Evolutionary conservation across 148 eudicot species (phyloP).

Genomic region (Euryodendron excelsum): DNA sequence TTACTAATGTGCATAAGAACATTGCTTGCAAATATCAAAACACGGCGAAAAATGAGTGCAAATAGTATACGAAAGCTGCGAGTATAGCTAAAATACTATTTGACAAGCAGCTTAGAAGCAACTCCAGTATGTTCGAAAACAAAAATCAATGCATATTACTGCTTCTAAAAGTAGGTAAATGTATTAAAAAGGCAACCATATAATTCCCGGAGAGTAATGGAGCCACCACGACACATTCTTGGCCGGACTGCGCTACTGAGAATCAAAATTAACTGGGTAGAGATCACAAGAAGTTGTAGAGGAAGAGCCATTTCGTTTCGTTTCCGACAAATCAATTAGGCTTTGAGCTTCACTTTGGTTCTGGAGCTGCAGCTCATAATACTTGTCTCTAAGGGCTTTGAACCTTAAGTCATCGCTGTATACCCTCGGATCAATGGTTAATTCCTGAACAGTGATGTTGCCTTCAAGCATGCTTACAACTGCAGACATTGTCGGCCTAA

Average conservation of each 20-base stretch:
- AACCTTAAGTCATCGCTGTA: conserved; percentile 13
- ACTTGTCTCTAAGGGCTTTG: conserved; percentile 21
- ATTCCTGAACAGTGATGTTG: neutral
- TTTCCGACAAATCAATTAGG: neutral
- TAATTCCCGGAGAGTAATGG: no score
- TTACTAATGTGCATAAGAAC: no score
- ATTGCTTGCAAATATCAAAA: no score
- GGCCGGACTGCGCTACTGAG: neutral
- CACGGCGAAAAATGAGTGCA: no score
- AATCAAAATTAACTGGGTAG: neutral
- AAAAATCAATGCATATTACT: no score
- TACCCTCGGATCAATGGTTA: conserved; percentile 6
- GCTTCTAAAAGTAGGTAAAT: no score
- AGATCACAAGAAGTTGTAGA: neutral
- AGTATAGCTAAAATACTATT: no score
- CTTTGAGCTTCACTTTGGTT: neutral
- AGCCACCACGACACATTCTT: no score
- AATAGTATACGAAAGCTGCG: no score
- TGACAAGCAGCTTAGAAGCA: no score
- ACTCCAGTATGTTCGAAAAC: no score
- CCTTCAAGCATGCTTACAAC: conserved; percentile 31
- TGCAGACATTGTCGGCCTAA: conserved; percentile 38
- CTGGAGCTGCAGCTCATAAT: neutral
- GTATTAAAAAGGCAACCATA: no score
- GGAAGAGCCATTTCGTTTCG: neutral